A percentile compares a stretch with the other conserved stretches of the same genome.
Conservation (phyloP, 2,329 filamentous ascomycete species). For the Arthroderma sp. region DNA sequence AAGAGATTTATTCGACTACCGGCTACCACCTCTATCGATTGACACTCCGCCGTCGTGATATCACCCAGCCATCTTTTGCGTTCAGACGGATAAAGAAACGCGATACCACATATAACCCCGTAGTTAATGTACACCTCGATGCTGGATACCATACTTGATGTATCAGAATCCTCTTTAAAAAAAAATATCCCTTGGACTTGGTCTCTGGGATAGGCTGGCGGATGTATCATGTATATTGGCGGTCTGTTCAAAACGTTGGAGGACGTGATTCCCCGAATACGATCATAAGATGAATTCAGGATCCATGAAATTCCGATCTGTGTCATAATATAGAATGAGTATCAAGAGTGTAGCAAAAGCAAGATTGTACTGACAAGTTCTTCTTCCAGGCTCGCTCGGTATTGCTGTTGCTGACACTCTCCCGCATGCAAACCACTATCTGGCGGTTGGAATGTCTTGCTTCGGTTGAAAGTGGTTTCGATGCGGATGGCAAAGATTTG, state of each 20-base stretch:
- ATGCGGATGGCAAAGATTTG: conserved; percentile 1
- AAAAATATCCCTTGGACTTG: conserved; percentile 2
- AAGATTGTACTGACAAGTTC: not conserved
- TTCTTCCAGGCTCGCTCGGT: not conserved
- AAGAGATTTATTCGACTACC: too few species aligned
- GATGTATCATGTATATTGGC: not conserved
- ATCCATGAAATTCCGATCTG: conserved; percentile 4
- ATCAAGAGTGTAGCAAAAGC: not conserved
- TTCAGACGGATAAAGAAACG: too few species aligned
- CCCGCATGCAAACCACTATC: not conserved
- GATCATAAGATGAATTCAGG: conserved; percentile 3
- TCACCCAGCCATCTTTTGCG: too few species aligned
- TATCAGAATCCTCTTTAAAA: not conserved
- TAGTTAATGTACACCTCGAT: too few species aligned
- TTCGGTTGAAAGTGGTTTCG: not conserved
- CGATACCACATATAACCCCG: too few species aligned
- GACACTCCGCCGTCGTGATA: too few species aligned
- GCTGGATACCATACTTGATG: too few species aligned
- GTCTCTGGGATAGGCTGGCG: not conserved
- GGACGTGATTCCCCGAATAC: conserved; percentile 1
- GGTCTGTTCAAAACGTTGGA: not conserved
- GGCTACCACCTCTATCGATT: too few species aligned
- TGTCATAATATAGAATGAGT: not conserved
- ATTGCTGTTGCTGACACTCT: conserved; percentile 2
- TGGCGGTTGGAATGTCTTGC: not conserved